Conservation (phyloP, 345 rosid species). For the Gossypium raimondii region DNA sequence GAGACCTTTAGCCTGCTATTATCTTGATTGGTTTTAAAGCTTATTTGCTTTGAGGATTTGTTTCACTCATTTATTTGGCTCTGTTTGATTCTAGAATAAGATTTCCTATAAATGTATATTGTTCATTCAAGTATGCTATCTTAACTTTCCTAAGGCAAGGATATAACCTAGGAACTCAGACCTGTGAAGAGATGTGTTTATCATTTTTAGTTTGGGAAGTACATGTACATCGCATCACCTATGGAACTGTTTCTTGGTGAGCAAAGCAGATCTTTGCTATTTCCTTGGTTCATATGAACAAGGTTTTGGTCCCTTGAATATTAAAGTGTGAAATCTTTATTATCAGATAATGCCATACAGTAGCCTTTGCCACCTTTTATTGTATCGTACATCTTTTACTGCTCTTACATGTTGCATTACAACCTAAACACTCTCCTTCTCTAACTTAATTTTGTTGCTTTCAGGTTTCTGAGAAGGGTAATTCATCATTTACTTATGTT, state of each 20-base stretch:
- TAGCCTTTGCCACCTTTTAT: neutral
- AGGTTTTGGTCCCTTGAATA: neutral
- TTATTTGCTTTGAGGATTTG: neutral
- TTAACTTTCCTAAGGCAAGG: neutral
- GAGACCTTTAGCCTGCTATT: neutral
- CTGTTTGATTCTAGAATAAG: neutral
- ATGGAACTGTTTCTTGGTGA: neutral
- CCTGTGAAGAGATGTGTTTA: neutral
- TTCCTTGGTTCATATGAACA: neutral
- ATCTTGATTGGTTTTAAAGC: neutral
- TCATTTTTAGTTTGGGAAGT: neutral
- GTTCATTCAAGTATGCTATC: neutral
- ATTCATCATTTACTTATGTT: conserved; percentile 78
- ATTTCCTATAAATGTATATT: neutral
- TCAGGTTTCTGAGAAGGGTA: conserved; percentile 76
- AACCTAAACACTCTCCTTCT: neutral
- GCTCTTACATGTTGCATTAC: neutral
- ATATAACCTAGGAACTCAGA: neutral
- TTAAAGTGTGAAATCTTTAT: neutral
- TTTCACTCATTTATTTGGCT: neutral
- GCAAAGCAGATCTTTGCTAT: neutral
- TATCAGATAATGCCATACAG: neutral
- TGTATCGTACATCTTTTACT: neutral
- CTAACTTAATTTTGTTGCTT: conserved; percentile 6
- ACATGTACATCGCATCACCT: neutral